Evolutionary conservation across 495 filamentous ascomycete genomes (phyloP).

Genomic region (Xylaria castorea): DNA sequence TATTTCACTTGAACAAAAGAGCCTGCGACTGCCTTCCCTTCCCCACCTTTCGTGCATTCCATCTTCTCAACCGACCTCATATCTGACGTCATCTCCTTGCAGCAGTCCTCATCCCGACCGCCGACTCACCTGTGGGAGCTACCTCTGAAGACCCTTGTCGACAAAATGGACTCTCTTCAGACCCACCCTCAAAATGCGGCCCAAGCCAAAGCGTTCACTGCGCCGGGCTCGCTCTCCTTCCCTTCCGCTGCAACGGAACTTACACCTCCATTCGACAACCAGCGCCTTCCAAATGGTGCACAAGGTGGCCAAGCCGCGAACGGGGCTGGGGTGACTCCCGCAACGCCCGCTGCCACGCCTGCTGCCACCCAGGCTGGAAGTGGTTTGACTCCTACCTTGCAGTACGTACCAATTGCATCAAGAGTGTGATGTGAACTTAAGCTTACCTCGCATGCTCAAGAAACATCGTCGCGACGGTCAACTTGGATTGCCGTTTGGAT

Average conservation of each 20-base stretch:
- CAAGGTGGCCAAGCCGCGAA: slow-evolving; percentile 61
- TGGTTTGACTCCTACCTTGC: slow-evolving; percentile 95
- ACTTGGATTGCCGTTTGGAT: slow-evolving; percentile 96
- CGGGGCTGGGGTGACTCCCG: slow-evolving; percentile 89
- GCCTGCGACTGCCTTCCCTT: neutral
- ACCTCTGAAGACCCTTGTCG: slow-evolving; percentile 24
- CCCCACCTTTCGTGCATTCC: neutral
- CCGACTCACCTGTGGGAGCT: slow-evolving; percentile 24
- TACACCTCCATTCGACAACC: slow-evolving; percentile 67
- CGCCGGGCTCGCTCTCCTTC: slow-evolving; percentile 87
- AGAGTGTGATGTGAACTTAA: slow-evolving; percentile 42
- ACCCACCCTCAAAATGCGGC: slow-evolving; percentile 86
- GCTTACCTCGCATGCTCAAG: slow-evolving; percentile 76
- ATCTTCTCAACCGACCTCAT: neutral
- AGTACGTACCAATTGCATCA: slow-evolving; percentile 75
- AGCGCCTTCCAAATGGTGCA: slow-evolving; percentile 55
- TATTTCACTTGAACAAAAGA: neutral
- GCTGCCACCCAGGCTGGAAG: slow-evolving; percentile 77
- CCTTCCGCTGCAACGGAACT: slow-evolving; percentile 82
- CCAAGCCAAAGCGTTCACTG: slow-evolving; percentile 91
- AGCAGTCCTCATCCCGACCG: neutral
- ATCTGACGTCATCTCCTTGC: slow-evolving; percentile 10
- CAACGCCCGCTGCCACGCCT: slow-evolving; percentile 94
- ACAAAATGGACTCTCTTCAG: slow-evolving; percentile 82
- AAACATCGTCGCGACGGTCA: slow-evolving; percentile 99